Base-by-base conservation (phyloP, 768 basidiomycete species). In the Psilocybe tampanensis region DNA sequence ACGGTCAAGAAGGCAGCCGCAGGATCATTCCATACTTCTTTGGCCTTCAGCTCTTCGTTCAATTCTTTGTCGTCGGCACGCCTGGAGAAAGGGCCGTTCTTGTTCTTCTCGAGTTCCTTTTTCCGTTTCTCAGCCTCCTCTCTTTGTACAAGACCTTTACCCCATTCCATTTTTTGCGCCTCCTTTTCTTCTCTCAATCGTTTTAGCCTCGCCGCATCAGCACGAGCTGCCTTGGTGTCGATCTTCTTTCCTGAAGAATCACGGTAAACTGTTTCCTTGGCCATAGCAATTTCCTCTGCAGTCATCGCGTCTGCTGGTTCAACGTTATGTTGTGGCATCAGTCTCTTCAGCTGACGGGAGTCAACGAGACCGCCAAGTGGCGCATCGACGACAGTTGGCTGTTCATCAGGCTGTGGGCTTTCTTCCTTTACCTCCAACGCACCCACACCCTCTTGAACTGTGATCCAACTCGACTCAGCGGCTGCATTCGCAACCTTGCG, bases 11-110 rank as follows among this genome's bases (percentile, higher is more conserved):
- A 99, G 19, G 87, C 88, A 8, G 94, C 92, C 4, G 95, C 96
- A n/a, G 97, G 97, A 72, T 98, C 97, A 67, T 98, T 96, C 95
- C 95, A 98, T 15, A 93, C 70, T 36, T 91, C 88, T 66, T 86
- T 85, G 19, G 88, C 80, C 73, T 84, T 92, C 72, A 90, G 72
- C 60, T 93, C 89, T 56, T 90, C 88, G 64, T 98, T 99, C 65
- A 99, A 74, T 0, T 90, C 88, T 52, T 72, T 79, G 71, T 98
- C 97, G 63, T 98, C 90, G 3, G 82, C 90, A 63, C 83, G 81
- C 44, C 95, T 78, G 6, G 93, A 89, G 60, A 98, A 89, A 17
- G 85, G 81, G 56, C 77, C 80, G 12, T 74, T 74, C 56, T 77
- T 81, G 71, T 89, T 85, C 63, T 83, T 86, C 70, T 92, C 88